Percentiles rank a stretch among this genome's conserved stretches.
phyloP scores from a whole-genome alignment of 2,329 filamentous ascomycete genomes.

The Clarireedia hainanense region DNA sequence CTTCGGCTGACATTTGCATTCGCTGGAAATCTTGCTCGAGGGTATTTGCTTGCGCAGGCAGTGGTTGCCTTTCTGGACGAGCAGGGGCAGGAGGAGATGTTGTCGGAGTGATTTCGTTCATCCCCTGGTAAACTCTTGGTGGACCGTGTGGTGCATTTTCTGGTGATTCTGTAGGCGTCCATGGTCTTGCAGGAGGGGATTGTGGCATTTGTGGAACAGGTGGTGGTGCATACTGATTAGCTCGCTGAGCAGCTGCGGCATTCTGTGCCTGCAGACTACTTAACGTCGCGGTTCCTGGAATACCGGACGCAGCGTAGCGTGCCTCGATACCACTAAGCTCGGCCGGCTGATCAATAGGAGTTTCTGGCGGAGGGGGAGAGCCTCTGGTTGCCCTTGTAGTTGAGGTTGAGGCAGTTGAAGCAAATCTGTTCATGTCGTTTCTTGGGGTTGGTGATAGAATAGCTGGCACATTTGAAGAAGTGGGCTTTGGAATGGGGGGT shows the following conservation, averaged over 20 bases:
- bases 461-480: conserved; percentile 18
- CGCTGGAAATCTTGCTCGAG: conserved; percentile 81
- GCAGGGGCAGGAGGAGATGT: conserved; percentile 36
- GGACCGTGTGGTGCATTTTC: conserved; percentile 82
- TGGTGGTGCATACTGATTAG: conserved; percentile 64
- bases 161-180: conserved; percentile 90
- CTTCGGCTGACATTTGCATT: conserved; percentile 63
- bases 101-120: conserved; percentile 51
- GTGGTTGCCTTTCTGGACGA: conserved; percentile 24
- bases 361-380: conserved; percentile 91
- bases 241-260: conserved; percentile 71
- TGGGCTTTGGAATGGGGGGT: conserved; percentile 37
- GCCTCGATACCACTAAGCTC: conserved; percentile 74
- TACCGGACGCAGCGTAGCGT: conserved; percentile 83
- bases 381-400: conserved; percentile 88
- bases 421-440: conserved; percentile 49
- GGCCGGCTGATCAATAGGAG: conserved; percentile 69
- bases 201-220: conserved; percentile 33
- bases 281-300: conserved; percentile 76
- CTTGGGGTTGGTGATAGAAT: conserved; percentile 26
- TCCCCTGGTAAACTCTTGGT: conserved; percentile 85
- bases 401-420: conserved; percentile 84
- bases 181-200: conserved; percentile 51
- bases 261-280: conserved; percentile 66
- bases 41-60: conserved; percentile 53